Percentiles rank a stretch among this genome's conserved stretches.
These are phyloP conservation scores for Colletotrichum navitas DNA, from an alignment of 2,329 filamentous ascomycete species.

Conservation along the genomic window DNA sequence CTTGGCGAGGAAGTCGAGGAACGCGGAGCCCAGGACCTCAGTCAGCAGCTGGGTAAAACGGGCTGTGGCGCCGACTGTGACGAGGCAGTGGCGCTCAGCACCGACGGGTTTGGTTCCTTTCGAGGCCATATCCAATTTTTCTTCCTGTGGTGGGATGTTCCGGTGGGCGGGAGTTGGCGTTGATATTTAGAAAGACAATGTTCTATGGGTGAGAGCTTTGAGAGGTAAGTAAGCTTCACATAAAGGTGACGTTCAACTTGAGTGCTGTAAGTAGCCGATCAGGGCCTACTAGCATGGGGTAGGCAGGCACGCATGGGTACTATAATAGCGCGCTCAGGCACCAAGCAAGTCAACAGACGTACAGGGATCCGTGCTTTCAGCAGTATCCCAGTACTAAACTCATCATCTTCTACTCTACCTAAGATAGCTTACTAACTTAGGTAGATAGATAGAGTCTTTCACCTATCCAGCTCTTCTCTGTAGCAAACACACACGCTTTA, in stretches of 20 bases:
- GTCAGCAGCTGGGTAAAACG: constrained; percentile 80
- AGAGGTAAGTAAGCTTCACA: neutral
- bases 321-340: constrained; percentile 1
- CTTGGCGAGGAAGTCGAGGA: constrained; percentile 70
- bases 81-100: constrained; percentile 71
- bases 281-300: constrained; percentile 2
- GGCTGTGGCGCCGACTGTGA: constrained; percentile 93
- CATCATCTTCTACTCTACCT: too few species aligned
- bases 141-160: neutral
- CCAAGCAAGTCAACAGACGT: too few species aligned
- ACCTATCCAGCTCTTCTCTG: neutral
- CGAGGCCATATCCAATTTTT: constrained; percentile 2
- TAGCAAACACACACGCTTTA: neutral
- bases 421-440: too few species aligned
- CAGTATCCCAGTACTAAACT: too few species aligned
- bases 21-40: constrained; percentile 71
- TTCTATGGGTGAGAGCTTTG: neutral
- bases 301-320: neutral
- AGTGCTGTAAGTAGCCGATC: constrained; percentile 13
- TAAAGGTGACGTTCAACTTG: constrained; percentile 16
- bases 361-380: neutral
- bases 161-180: neutral
- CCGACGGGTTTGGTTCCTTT: neutral
- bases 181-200: neutral
- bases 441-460: neutral